phyloP scores from a whole-genome alignment of 768 basidiomycete species.

The Fistulinella prunicolor region DNA sequence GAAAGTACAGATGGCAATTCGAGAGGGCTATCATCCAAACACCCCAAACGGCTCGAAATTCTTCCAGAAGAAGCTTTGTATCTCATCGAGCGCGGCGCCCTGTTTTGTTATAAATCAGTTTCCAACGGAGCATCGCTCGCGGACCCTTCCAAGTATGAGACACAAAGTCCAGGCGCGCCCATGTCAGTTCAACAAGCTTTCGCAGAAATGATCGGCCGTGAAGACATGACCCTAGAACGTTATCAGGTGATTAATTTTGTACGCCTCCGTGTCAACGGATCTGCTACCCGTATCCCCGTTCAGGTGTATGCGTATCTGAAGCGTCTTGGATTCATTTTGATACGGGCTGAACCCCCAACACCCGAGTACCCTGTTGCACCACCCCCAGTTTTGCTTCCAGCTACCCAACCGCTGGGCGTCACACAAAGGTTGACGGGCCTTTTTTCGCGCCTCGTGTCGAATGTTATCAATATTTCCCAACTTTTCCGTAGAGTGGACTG shows the following conservation, averaged over 20 bases:
- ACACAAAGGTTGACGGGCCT: constrained; percentile 5
- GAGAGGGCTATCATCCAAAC: constrained; percentile 30
- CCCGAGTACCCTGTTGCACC: constrained; percentile 48
- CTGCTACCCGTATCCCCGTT: not conserved
- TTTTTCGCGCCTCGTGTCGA: constrained; percentile 13
- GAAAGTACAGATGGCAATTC: constrained; percentile 26
- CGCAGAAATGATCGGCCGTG: constrained; percentile 76
- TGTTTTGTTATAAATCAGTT: constrained; percentile 76
- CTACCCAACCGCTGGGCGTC: constrained; percentile 5
- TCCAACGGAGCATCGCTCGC: constrained; percentile 24
- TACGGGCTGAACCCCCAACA: constrained; percentile 64
- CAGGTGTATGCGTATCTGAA: constrained; percentile 93
- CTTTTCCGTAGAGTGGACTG: constrained; percentile 38
- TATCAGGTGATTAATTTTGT: constrained; percentile 65
- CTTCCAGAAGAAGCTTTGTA: constrained; percentile 96
- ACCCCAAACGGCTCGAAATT: constrained; percentile 71
- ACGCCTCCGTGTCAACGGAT: not conserved
- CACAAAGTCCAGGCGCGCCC: constrained; percentile 56
- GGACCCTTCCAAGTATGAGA: constrained; percentile 24
- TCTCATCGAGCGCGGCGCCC: constrained; percentile 83
- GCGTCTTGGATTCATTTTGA: constrained; percentile 87
- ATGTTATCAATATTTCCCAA: constrained; percentile 3
- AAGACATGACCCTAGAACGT: constrained; percentile 75
- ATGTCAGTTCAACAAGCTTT: constrained; percentile 94
- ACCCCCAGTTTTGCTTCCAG: constrained; percentile 26